Percentiles rank a stretch among this genome's conserved stretches.
phyloP scores from a whole-genome alignment of 371 early-diverging fungal species.

The Lichtheimia ramosa region DNA sequence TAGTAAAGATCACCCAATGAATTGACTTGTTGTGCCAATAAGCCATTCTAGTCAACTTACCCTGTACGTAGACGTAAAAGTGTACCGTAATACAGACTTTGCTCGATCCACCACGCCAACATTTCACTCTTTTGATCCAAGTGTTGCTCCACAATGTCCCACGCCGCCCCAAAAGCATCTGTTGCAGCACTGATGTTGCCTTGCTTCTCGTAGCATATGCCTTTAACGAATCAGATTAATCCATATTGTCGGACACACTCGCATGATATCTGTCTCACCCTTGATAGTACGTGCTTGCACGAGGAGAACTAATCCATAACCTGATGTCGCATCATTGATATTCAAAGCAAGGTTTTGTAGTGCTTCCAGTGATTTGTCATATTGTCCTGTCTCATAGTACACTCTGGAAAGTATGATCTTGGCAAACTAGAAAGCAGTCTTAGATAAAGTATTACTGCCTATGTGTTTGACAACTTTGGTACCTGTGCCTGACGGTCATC shows the following conservation, averaged over 20 bases:
- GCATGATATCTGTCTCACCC: slow-evolving; percentile 23
- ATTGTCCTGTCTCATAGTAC: slow-evolving; percentile 32
- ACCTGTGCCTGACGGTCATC: slow-evolving; percentile 12
- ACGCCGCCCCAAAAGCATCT: slow-evolving; percentile 52
- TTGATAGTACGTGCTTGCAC: slow-evolving; percentile 54
- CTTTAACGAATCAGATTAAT: slow-evolving; percentile 11
- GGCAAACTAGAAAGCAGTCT: slow-evolving; percentile 19
- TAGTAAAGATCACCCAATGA: neutral
- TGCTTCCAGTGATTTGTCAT: slow-evolving; percentile 33
- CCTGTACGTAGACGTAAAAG: slow-evolving; percentile 51
- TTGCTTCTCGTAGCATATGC: slow-evolving; percentile 51
- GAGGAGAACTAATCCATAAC: slow-evolving; percentile 59
- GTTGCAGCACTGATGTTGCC: slow-evolving; percentile 45
- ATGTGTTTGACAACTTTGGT: slow-evolving; percentile 8
- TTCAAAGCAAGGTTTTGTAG: slow-evolving; percentile 30
- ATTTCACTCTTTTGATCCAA: slow-evolving; percentile 52
- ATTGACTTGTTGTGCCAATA: neutral
- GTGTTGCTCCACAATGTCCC: slow-evolving; percentile 38
- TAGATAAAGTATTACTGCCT: neutral
- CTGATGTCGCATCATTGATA: slow-evolving; percentile 36
- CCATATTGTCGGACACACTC: no score
- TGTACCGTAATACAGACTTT: slow-evolving; percentile 64
- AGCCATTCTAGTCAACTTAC: slow-evolving; percentile 27
- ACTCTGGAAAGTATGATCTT: slow-evolving; percentile 43
- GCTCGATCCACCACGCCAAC: slow-evolving; percentile 65